These are phyloP conservation scores for Tilletia walkeri DNA, from an alignment of 1,284 basidiomycete species.

Conservation along the genomic window DNA sequence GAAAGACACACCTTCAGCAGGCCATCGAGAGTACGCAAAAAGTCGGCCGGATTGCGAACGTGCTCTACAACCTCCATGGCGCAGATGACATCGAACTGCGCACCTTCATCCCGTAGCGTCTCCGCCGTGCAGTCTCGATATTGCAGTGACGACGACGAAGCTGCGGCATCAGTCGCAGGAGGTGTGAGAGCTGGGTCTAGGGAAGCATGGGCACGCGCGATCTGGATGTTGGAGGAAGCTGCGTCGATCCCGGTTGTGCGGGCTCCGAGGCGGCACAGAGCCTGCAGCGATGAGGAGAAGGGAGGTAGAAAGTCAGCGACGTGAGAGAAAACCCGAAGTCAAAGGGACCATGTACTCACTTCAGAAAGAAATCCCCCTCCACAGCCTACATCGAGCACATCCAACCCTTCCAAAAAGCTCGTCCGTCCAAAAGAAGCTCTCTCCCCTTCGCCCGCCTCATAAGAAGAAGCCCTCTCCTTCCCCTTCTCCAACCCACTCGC, in stretches of 20 bases:
- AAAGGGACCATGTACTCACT: slow-evolving; percentile 59
- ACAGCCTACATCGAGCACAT: slow-evolving; percentile 83
- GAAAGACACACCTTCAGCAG: slow-evolving; percentile 33
- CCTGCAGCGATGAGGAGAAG: slow-evolving; percentile 60
- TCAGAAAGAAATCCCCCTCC: slow-evolving; percentile 93
- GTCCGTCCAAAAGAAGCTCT: slow-evolving; percentile 42
- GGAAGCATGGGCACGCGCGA: slow-evolving; percentile 78
- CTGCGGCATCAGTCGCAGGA: slow-evolving; percentile 29
- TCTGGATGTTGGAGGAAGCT: slow-evolving; percentile 77
- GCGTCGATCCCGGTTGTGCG: slow-evolving; percentile 86
- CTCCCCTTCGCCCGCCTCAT: slow-evolving; percentile 48
- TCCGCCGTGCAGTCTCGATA: slow-evolving; percentile 83
- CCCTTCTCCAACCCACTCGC: background rate
- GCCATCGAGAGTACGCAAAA: slow-evolving; percentile 58
- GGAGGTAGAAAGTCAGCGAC: background rate
- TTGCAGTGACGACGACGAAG: slow-evolving; percentile 50
- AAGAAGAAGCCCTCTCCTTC: slow-evolving; percentile 40
- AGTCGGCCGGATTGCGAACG: slow-evolving; percentile 83
- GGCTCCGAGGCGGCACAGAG: slow-evolving; percentile 81
- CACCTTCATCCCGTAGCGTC: slow-evolving; percentile 62
- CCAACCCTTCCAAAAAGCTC: slow-evolving; percentile 61
- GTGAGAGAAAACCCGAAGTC: background rate
- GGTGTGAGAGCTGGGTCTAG: slow-evolving; percentile 64
- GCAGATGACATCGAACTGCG: slow-evolving; percentile 82
- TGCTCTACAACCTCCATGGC: slow-evolving; percentile 99